Evolutionary conservation across 169 alveolate species (phyloP), one percentile per base, ranked within the genome.

Genomic region (Plasmodium adleri): DNA sequence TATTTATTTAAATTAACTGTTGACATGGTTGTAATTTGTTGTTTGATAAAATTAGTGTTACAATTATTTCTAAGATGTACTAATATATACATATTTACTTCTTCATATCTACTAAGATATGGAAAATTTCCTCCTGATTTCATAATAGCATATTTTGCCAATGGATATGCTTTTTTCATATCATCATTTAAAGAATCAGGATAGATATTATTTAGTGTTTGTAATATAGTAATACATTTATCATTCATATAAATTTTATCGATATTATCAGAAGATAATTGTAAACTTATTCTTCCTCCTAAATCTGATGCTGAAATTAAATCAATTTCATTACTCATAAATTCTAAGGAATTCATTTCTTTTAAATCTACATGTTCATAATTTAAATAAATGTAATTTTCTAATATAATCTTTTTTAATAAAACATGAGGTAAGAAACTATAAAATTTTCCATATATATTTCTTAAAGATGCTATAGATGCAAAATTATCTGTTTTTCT

Each of bases 291-390:
- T 59, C 96, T 60, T 54, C 94, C 88, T 15, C 96, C 96, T 39
- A 94, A 73, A 60, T 94, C 96, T 39, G 88, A 43, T 26, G 95
- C 94, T 10, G 93, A 39, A 20, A 94, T 80, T 59, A 92, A 93
- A 63, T 94, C 95, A 58, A 94, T 88, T 72, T 94, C 95, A 70
- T 76, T 78, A n/a, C 95, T 91, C 96, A 94, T 94, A 74, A 94
- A 94, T 76, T 94, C 95, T 50, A 91, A 59, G 5, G 96, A 94
- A 85, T 88, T 62, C 68, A 90, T 93, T 50, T 94, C 96, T 43
- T 72, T 49, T 39, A 94, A 73, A 63, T 91, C 93, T 22, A 90
- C 70, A 39, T 74, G 76, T 59, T 20, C 71, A 56, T 60, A 66
- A 71, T 71, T 60, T 15, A 32, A 45, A 67, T 87, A 87, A 83